These are phyloP conservation scores for Boeremia exigua DNA, from an alignment of 2,329 filamentous ascomycete species.

Conservation along the genomic window DNA sequence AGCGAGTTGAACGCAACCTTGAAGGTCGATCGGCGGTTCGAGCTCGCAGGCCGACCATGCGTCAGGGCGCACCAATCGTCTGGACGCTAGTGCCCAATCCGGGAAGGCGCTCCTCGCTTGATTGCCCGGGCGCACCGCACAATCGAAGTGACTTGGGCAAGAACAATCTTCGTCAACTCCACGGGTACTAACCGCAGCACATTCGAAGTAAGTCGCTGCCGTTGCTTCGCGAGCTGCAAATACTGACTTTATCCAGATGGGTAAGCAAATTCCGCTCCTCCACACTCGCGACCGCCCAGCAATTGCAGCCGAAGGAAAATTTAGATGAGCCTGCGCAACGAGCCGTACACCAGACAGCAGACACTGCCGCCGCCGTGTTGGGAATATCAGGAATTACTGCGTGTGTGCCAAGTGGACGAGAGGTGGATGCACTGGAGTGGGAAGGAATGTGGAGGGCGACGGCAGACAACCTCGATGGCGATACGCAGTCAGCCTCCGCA, in stretches of 20 bases:
- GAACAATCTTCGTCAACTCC: conserved; percentile 41
- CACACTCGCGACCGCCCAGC: conserved; percentile 31
- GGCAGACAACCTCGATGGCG: background rate
- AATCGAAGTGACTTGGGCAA: conserved; percentile 13
- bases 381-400: background rate
- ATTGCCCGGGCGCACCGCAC: conserved; percentile 23
- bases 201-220: conserved; percentile 57
- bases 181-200: conserved; percentile 55
- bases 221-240: background rate
- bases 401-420: background rate
- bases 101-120: conserved; percentile 32
- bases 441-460: background rate
- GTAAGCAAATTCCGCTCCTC: conserved; percentile 57
- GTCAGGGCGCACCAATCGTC: conserved; percentile 1
- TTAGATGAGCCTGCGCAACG: conserved; percentile 25
- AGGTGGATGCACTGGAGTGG: background rate
- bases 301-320: conserved; percentile 42
- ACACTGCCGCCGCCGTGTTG: background rate
- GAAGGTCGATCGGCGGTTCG: conserved; percentile 9
- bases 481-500: background rate
- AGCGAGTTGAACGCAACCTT: background rate
- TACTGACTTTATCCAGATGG: conserved; percentile 61
- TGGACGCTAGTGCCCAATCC: background rate
- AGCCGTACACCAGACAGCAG: conserved; percentile 9
- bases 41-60: conserved; percentile 6